These are phyloP conservation scores for Shiraia bambusicola DNA, from an alignment of 2,329 filamentous ascomycete species.

Conservation along the genomic window DNA sequence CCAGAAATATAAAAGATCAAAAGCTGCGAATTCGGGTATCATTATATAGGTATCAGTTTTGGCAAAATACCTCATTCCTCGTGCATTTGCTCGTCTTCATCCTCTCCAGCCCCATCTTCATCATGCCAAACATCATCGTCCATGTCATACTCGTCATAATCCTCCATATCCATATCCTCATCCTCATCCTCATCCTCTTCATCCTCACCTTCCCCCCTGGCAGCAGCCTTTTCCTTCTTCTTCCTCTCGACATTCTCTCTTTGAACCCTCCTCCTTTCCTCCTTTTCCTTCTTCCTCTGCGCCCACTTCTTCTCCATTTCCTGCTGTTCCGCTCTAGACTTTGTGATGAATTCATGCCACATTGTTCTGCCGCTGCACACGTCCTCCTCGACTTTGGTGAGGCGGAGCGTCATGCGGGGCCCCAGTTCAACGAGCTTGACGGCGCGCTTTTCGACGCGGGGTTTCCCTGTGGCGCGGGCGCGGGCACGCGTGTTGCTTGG, in stretches of 20 bases:
- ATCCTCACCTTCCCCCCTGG: slow-evolving; percentile 37
- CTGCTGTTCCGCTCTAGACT: slow-evolving; percentile 74
- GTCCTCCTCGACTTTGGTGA: slow-evolving; percentile 96
- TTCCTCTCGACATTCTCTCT: slow-evolving; percentile 90
- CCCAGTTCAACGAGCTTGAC: slow-evolving; percentile 92
- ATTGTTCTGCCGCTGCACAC: slow-evolving; percentile 86
- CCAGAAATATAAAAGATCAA: slow-evolving; percentile 2
- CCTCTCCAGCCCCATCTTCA: slow-evolving; percentile 52
- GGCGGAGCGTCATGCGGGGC: slow-evolving; percentile 80
- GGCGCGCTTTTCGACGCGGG: slow-evolving; percentile 74
- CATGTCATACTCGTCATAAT: slow-evolving; percentile 51
- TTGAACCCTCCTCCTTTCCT: slow-evolving; percentile 76
- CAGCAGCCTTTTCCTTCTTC: slow-evolving; percentile 57
- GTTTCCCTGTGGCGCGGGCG: slow-evolving; percentile 39
- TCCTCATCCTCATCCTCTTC: slow-evolving; percentile 51
- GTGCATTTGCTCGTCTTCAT: slow-evolving; percentile 51
- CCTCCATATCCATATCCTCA: slow-evolving; percentile 52
- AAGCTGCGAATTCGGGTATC: slow-evolving; percentile 37
- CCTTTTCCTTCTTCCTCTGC: slow-evolving; percentile 75
- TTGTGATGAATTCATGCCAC: slow-evolving; percentile 96
- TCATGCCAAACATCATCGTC: slow-evolving; percentile 58
- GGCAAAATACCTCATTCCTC: slow-evolving; percentile 36
- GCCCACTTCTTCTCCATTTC: slow-evolving; percentile 84
- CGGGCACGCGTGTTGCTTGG: slow-evolving; percentile 35
- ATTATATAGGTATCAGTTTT: slow-evolving; percentile 19